A percentile compares a stretch with the other conserved stretches of the same genome.
phyloP scores from a whole-genome alignment of 225 moss, liverwort and hornwort species.

The Neckera pumila region DNA sequence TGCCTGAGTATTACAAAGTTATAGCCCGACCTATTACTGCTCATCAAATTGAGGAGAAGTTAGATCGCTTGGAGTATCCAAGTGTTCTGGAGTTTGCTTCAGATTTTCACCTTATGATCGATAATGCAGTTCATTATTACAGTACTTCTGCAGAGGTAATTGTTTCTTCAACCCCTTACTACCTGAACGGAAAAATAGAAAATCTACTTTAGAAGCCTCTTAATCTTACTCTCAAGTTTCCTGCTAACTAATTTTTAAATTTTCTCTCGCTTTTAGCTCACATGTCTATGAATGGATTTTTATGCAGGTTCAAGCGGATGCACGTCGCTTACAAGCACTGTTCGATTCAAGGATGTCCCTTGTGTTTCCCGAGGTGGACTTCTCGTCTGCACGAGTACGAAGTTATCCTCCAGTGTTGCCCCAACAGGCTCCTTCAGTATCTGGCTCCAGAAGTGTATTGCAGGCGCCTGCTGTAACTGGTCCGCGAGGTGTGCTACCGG shows the following conservation, averaged over 20 bases:
- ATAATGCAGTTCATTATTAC: slow-evolving; percentile 79
- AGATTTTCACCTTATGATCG: slow-evolving; percentile 94
- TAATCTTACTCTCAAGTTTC: neutral
- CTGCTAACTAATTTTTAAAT: neutral
- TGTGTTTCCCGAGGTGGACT: slow-evolving; percentile 89
- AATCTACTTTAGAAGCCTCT: neutral
- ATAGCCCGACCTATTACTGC: slow-evolving; percentile 77
- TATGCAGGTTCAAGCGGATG: slow-evolving; percentile 82
- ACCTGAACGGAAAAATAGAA: neutral
- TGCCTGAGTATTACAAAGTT: slow-evolving; percentile 87
- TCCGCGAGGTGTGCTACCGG: slow-evolving; percentile 22
- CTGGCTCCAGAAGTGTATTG: slow-evolving; percentile 16
- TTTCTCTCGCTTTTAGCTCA: neutral
- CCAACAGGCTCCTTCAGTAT: slow-evolving; percentile 11
- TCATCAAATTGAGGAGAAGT: slow-evolving; percentile 79
- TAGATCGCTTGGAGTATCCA: slow-evolving; percentile 89
- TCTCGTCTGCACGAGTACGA: slow-evolving; percentile 66
- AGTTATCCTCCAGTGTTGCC: slow-evolving; percentile 17
- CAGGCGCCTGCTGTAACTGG: slow-evolving; percentile 17
- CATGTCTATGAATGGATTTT: neutral
- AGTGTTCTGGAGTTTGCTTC: slow-evolving; percentile 90
- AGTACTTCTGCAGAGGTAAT: slow-evolving; percentile 57
- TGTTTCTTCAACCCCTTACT: neutral
- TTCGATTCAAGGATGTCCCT: slow-evolving; percentile 88
- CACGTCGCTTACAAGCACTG: slow-evolving; percentile 72